Percentiles rank a stretch among this genome's conserved stretches.
These are phyloP conservation scores for Trichosporon sp. DNA, from an alignment of 1,284 basidiomycete genomes.

Conservation along the genomic window DNA sequence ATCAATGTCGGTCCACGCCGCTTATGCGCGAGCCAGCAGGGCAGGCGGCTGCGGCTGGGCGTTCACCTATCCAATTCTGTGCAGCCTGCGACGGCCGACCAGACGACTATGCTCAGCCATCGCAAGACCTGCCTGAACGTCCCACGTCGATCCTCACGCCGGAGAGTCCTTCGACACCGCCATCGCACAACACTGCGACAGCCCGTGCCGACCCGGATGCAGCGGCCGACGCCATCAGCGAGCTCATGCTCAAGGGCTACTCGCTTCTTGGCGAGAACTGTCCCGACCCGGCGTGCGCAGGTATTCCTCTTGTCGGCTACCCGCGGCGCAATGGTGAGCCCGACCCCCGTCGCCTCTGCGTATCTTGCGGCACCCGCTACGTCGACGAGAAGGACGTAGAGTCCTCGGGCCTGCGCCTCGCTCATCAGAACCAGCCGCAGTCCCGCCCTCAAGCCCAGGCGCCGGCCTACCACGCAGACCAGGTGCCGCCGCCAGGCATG, in stretches of 20 bases:
- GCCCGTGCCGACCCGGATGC: slow-evolving; percentile 23
- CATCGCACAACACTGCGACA: slow-evolving; percentile 2
- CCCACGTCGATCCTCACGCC: not conserved
- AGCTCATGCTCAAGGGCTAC: slow-evolving; percentile 42
- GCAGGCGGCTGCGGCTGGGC: slow-evolving; percentile 25
- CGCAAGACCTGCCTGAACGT: not conserved
- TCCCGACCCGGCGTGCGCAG: slow-evolving; percentile 34
- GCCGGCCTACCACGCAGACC: not conserved
- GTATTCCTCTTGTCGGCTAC: slow-evolving; percentile 45
- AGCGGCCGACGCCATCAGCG: slow-evolving; percentile 35
- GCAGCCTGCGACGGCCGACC: slow-evolving; percentile 47
- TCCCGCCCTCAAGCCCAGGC: not conserved
- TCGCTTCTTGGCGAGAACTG: slow-evolving; percentile 40
- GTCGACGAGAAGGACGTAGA: slow-evolving; percentile 28
- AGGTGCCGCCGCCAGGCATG: not conserved
- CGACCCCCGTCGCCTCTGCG: slow-evolving; percentile 37
- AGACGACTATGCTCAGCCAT: not conserved
- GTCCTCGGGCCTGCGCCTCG: not conserved
- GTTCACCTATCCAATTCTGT: slow-evolving; percentile 44
- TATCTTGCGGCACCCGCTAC: slow-evolving; percentile 35
- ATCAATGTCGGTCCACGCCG: slow-evolving; percentile 38
- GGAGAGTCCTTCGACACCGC: slow-evolving; percentile 6
- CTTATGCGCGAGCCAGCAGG: slow-evolving; percentile 44
- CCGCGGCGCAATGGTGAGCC: slow-evolving; percentile 32
- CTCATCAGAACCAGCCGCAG: not conserved